Evolutionary conservation across 2,329 filamentous ascomycete genomes (phyloP).

Genomic region (Macroventuria anomochaeta): DNA sequence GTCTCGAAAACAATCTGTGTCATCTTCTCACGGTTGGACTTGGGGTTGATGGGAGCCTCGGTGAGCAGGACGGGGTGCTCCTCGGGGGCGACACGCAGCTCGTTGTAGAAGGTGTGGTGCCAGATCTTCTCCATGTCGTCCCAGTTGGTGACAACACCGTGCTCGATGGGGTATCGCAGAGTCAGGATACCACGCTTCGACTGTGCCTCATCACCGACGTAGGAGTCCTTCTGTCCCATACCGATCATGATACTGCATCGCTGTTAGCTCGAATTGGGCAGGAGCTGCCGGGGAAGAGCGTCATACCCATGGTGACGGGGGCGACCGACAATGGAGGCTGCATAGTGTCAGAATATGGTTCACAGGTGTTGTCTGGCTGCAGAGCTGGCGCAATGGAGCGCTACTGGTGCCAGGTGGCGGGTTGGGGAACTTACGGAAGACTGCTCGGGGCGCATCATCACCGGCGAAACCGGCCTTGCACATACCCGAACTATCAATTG

Average conservation of each 20-base stretch:
- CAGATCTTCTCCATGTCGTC: conserved; percentile 99
- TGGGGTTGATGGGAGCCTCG: conserved; percentile 99
- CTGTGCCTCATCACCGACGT: conserved; percentile 99
- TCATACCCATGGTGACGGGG: conserved; percentile 99
- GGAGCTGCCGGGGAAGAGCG: conserved; percentile 22
- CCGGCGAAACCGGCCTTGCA: conserved; percentile 99
- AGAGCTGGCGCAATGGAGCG: conserved; percentile 11
- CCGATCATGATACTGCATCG: conserved; percentile 96
- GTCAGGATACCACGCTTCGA: conserved; percentile 99
- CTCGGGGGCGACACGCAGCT: conserved; percentile 99
- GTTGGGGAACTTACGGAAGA: conserved; percentile 87
- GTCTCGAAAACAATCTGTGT: conserved; percentile 99
- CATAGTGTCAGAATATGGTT: conserved; percentile 33
- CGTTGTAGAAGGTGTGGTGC: conserved; percentile 99
- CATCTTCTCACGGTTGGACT: conserved; percentile 99
- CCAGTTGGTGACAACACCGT: conserved; percentile 99
- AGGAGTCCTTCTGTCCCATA: conserved; percentile 99
- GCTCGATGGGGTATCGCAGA: conserved; percentile 99
- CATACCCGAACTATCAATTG: conserved; percentile 89
- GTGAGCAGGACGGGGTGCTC: conserved; percentile 99
- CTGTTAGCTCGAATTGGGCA: conserved; percentile 48
- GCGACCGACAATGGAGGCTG: conserved; percentile 99
- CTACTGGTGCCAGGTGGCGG: conserved; percentile 19
- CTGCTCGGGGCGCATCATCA: conserved; percentile 99
- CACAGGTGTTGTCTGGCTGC: conserved; percentile 17